Conservation (phyloP, 2,329 filamentous ascomycete genomes). For the Orbilia blumenaviensis region DNA sequence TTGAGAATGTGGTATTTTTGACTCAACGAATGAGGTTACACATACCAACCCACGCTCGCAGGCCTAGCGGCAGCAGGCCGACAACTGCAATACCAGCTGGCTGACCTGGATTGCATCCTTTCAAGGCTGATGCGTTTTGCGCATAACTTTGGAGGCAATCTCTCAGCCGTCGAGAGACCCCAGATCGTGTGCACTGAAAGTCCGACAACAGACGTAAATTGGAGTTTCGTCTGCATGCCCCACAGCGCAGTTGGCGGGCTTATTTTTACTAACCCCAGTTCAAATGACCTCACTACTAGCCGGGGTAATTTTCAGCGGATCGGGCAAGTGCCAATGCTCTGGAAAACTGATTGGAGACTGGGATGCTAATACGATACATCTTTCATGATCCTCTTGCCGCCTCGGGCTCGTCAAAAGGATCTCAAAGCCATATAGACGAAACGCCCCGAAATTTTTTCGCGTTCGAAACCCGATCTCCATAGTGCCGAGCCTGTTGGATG, state of each 20-base stretch:
- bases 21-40: too few relatives aligned
- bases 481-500: conserved; percentile 19
- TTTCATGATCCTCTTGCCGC: background rate
- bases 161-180: too few relatives aligned
- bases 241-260: conserved; percentile 2
- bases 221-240: background rate
- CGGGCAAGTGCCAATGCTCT: background rate
- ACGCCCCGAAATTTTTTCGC: conserved; percentile 14
- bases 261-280: conserved; percentile 4
- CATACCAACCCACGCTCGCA: too few relatives aligned
- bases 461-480: conserved; percentile 11
- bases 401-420: background rate
- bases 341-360: background rate
- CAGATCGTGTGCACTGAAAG: background rate
- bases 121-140: background rate
- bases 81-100: too few relatives aligned
- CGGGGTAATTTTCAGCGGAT: conserved; percentile 7
- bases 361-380: background rate
- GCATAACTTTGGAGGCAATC: too few relatives aligned
- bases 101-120: too few relatives aligned
- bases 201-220: conserved; percentile 6
- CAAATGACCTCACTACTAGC: conserved; percentile 12
- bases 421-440: conserved; percentile 2
- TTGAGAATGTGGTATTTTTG: conserved; percentile 19
- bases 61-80: too few relatives aligned